These are phyloP conservation scores for Hypsizygus marmoreus DNA, from an alignment of 768 basidiomycete species.

Conservation along the genomic window DNA sequence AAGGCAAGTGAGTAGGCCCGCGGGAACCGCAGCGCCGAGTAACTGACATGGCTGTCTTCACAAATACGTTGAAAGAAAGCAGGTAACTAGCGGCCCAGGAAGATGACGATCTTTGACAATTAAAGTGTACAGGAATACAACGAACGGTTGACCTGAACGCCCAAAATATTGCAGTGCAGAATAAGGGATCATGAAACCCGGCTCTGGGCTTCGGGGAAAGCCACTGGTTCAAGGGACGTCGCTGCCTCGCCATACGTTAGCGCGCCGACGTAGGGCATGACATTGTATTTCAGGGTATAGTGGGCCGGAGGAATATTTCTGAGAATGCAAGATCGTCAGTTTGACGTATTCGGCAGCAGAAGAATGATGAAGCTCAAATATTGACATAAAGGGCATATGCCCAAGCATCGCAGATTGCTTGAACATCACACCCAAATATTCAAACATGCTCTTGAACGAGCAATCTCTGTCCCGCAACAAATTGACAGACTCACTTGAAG, in stretches of 20 bases:
- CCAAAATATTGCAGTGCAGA: too few relatives aligned
- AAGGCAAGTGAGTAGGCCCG: too few relatives aligned
- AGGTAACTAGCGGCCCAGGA: too few relatives aligned
- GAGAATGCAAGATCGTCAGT: slow-evolving; percentile 8
- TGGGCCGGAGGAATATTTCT: slow-evolving; percentile 67
- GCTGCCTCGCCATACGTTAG: slow-evolving; percentile 77
- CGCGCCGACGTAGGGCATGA: slow-evolving; percentile 88
- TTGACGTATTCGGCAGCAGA: slow-evolving; percentile 3
- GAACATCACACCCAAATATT: too few relatives aligned
- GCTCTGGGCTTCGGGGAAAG: slow-evolving; percentile 40
- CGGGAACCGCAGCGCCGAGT: too few relatives aligned
- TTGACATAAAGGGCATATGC: neutral
- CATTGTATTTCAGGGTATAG: slow-evolving; percentile 81
- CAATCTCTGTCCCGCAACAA: slow-evolving; percentile 13
- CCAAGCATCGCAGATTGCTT: too few relatives aligned
- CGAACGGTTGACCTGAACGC: too few relatives aligned
- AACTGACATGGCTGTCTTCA: too few relatives aligned
- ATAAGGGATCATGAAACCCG: slow-evolving; percentile 44
- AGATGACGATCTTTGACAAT: too few relatives aligned
- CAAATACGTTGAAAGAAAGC: too few relatives aligned
- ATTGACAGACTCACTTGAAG: slow-evolving; percentile 65
- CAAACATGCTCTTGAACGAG: too few relatives aligned
- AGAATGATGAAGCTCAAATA: neutral
- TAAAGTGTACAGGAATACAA: too few relatives aligned
- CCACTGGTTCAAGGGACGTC: slow-evolving; percentile 37